Percentiles rank a stretch among this genome's conserved stretches.
These are phyloP conservation scores for Hypoxylon sp. DNA, from an alignment of 2,329 filamentous ascomycete genomes.

Conservation along the genomic window DNA sequence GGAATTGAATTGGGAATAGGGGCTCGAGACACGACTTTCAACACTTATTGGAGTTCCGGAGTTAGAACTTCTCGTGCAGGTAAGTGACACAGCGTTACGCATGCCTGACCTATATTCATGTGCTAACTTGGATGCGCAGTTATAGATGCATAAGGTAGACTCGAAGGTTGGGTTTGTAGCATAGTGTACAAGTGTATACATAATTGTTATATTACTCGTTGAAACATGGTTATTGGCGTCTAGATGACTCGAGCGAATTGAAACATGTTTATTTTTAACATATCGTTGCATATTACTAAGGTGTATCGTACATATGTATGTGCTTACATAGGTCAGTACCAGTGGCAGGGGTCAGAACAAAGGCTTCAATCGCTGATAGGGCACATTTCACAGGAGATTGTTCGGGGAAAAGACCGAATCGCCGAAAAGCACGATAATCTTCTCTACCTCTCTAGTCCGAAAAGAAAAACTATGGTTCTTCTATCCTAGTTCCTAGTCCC, in stretches of 20 bases:
- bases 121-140: conserved; percentile 18
- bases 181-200: conserved; percentile 27
- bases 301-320: not conserved
- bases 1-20: conserved; percentile 17
- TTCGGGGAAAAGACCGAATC: conserved; percentile 17
- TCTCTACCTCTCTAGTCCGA: conserved; percentile 1
- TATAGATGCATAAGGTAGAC: conserved; percentile 9
- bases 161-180: conserved; percentile 2
- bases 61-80: conserved; percentile 32
- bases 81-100: conserved; percentile 13
- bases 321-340: not conserved
- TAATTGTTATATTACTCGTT: conserved; percentile 15
- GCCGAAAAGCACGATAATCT: conserved; percentile 20
- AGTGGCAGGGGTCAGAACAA: not conserved
- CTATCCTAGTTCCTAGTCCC: not conserved
- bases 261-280: conserved; percentile 13
- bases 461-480: not conserved
- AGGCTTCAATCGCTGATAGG: conserved; percentile 15
- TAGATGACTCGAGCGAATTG: not conserved
- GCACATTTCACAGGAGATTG: not conserved
- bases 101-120: not conserved
- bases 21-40: not conserved
- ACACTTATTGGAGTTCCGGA: conserved; percentile 17
- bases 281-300: not conserved
- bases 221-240: not conserved